phyloP scores from a whole-genome alignment of 495 filamentous ascomycete genomes.

The Bacidia gigantensis region DNA sequence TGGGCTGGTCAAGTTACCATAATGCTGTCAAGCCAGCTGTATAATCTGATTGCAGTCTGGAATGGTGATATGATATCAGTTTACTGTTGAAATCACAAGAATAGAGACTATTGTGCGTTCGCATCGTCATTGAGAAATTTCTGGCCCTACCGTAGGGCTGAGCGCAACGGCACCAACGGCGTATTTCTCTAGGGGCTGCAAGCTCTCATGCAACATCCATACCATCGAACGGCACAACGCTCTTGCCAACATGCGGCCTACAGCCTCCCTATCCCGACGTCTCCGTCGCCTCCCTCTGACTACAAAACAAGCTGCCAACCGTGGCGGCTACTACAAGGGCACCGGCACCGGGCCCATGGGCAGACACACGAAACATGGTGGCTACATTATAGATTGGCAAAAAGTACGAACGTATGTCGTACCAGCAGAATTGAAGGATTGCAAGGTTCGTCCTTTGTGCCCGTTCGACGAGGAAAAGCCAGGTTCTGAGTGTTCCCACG shows the following conservation, averaged over 20 bases:
- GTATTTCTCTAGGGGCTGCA: not conserved
- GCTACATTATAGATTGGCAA: slow-evolving; percentile 64
- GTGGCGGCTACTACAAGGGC: slow-evolving; percentile 85
- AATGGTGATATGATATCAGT: too few relatives aligned
- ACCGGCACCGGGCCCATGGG: slow-evolving; percentile 79
- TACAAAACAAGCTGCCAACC: slow-evolving; percentile 78
- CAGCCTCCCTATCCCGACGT: slow-evolving; percentile 49
- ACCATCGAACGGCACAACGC: too few relatives aligned
- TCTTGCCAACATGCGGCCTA: slow-evolving; percentile 36
- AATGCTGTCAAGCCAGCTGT: too few relatives aligned
- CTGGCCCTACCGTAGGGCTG: slow-evolving; percentile 12
- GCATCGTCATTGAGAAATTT: slow-evolving; percentile 4
- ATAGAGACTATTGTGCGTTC: not conserved
- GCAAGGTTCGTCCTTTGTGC: slow-evolving; percentile 44
- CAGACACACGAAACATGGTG: slow-evolving; percentile 68
- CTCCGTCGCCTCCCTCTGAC: slow-evolving; percentile 61
- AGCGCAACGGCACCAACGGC: too few relatives aligned
- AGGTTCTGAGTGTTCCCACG: too few relatives aligned
- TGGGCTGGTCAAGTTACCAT: too few relatives aligned
- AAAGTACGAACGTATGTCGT: slow-evolving; percentile 87
- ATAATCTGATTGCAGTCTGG: too few relatives aligned
- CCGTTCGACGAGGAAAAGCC: slow-evolving; percentile 6
- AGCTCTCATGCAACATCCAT: not conserved
- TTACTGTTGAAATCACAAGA: too few relatives aligned
- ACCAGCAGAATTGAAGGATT: slow-evolving; percentile 49